Conservation (phyloP, 352 stramenopile species). For the Pythium monospermum region DNA sequence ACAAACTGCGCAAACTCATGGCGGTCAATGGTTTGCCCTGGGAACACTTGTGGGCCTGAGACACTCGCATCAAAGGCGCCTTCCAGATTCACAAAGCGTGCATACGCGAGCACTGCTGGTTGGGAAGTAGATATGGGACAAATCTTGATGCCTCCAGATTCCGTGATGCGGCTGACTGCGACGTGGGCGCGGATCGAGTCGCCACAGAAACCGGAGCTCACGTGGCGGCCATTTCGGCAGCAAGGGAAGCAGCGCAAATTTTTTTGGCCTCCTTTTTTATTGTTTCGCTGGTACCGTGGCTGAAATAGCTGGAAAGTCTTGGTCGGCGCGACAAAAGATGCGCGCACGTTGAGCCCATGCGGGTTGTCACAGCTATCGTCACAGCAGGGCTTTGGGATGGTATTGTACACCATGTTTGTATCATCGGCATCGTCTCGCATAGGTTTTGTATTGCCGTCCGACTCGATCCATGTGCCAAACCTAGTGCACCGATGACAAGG, state of each 20-base stretch:
- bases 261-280: slow-evolving; percentile 88
- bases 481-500: slow-evolving; percentile 19
- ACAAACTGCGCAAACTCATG: slow-evolving; percentile 56
- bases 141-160: slow-evolving; percentile 77
- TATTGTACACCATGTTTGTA: slow-evolving; percentile 65
- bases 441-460: slow-evolving; percentile 69
- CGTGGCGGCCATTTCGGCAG: slow-evolving; percentile 74
- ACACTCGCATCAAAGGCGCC: slow-evolving; percentile 63
- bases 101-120: slow-evolving; percentile 59
- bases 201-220: slow-evolving; percentile 83
- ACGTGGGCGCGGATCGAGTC: slow-evolving; percentile 82
- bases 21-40: slow-evolving; percentile 74
- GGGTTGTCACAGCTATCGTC: slow-evolving; percentile 83
- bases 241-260: slow-evolving; percentile 86
- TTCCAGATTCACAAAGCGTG: slow-evolving; percentile 70
- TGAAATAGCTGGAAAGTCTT: slow-evolving; percentile 81
- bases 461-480: slow-evolving; percentile 82
- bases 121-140: slow-evolving; percentile 66
- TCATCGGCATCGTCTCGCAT: slow-evolving; percentile 75
- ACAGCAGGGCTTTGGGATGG: slow-evolving; percentile 67
- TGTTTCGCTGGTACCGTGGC: slow-evolving; percentile 83
- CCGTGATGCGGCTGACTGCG: slow-evolving; percentile 63
- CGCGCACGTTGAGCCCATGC: slow-evolving; percentile 69
- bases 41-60: slow-evolving; percentile 67
- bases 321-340: slow-evolving; percentile 72